A percentile compares a stretch with the other conserved stretches of the same genome.
These are phyloP conservation scores for Pezicula radicicola DNA, from an alignment of 2,329 filamentous ascomycete species.

Conservation along the genomic window DNA sequence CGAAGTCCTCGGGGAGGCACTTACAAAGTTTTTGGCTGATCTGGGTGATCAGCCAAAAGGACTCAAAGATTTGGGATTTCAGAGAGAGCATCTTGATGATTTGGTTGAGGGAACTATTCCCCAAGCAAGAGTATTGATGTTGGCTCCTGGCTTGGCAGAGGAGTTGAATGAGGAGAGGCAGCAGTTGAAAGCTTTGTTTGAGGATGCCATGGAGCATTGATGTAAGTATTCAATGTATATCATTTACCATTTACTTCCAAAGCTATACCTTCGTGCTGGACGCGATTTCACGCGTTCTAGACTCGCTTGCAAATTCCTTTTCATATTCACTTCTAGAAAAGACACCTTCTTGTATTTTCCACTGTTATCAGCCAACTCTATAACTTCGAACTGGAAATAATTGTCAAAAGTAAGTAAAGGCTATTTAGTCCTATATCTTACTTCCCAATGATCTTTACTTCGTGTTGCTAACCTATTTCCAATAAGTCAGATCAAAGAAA, in stretches of 20 bases:
- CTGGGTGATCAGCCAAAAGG: constrained; percentile 90
- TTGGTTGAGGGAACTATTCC: constrained; percentile 94
- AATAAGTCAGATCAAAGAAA: no score
- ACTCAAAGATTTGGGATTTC: constrained; percentile 80
- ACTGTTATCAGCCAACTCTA: no score
- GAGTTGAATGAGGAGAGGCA: constrained; percentile 70
- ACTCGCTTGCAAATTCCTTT: no score
- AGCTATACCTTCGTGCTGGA: no score
- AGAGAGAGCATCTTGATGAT: constrained; percentile 68
- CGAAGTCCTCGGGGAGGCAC: constrained; percentile 79
- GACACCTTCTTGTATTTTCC: no score
- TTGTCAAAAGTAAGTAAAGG: no score
- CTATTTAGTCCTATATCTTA: no score
- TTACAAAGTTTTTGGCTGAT: constrained; percentile 75
- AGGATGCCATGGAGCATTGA: constrained; percentile 54
- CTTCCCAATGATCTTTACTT: no score
- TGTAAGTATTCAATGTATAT: neutral
- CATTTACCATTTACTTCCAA: neutral
- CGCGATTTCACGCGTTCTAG: no score
- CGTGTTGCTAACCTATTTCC: no score
- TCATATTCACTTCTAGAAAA: no score
- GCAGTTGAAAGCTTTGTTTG: constrained; percentile 67
- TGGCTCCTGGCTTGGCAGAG: constrained; percentile 77
- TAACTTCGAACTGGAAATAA: no score
- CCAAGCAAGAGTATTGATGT: constrained; percentile 83